Evolutionary conservation across 441 rosid genomes (phyloP).

Genomic region (Viola pubescens): DNA sequence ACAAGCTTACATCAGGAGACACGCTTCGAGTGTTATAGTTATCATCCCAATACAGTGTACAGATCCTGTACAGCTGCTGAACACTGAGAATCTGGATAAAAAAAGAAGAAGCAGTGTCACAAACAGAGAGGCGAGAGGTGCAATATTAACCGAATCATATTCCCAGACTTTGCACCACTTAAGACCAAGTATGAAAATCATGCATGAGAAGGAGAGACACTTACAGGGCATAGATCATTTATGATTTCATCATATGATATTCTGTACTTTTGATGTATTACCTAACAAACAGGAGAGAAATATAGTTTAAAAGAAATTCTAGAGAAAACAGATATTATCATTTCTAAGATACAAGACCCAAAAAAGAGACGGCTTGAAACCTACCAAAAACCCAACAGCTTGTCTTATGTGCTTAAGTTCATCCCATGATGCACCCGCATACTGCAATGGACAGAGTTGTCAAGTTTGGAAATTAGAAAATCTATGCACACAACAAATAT

Average conservation of each 20-base stretch:
- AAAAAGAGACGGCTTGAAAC: constrained; percentile 7
- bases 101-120: constrained; percentile 10
- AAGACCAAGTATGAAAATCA: not conserved
- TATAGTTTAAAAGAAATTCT: constrained; percentile 8
- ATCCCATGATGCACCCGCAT: constrained; percentile 95
- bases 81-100: constrained; percentile 84
- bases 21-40: constrained; percentile 98
- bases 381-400: constrained; percentile 98
- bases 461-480: constrained; percentile 11
- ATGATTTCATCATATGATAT: constrained; percentile 96
- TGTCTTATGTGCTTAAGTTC: constrained; percentile 97
- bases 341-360: not conserved
- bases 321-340: no score
- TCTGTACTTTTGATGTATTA: constrained; percentile 94
- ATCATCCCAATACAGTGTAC: constrained; percentile 95
- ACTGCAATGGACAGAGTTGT: constrained; percentile 44
- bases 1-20: constrained; percentile 62
- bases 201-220: constrained; percentile 10
- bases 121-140: not conserved
- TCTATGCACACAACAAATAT: not conserved
- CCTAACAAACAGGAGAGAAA: constrained; percentile 41
- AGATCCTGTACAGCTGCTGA: constrained; percentile 95
- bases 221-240: constrained; percentile 91
- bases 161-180: not conserved
- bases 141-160: not conserved